Percentiles rank a stretch among this genome's conserved stretches.
Evolutionary conservation across 2,329 filamentous ascomycete species (phyloP).

Genomic region (Xylariaceae sp.): DNA sequence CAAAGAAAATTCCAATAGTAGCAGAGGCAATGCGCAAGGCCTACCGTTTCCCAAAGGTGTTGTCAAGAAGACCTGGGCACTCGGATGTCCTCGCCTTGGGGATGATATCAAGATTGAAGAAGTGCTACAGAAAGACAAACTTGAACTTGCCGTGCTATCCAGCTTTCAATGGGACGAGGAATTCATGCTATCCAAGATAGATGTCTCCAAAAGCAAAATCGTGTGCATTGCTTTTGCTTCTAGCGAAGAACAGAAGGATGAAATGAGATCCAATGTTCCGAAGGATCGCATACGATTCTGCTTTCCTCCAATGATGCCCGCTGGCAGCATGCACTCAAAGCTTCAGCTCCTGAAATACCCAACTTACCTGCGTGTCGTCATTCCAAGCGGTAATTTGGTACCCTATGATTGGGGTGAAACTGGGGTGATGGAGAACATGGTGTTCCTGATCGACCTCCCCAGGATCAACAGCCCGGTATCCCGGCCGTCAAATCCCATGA

Average conservation of each 20-base stretch:
- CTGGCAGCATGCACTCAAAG: slow-evolving; percentile 88
- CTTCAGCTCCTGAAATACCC: slow-evolving; percentile 82
- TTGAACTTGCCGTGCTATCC: slow-evolving; percentile 77
- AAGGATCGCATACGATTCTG: slow-evolving; percentile 47
- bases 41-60: slow-evolving; percentile 52
- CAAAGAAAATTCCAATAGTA: background rate
- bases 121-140: slow-evolving; percentile 66
- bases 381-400: slow-evolving; percentile 84
- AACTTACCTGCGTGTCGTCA: slow-evolving; percentile 68
- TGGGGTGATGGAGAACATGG: slow-evolving; percentile 80
- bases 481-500: slow-evolving; percentile 27
- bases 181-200: slow-evolving; percentile 72
- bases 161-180: slow-evolving; percentile 82
- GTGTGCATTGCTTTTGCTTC: slow-evolving; percentile 54
- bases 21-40: background rate
- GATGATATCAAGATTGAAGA: slow-evolving; percentile 79
- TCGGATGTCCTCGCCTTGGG: slow-evolving; percentile 51
- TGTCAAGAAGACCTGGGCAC: slow-evolving; percentile 78
- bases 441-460: slow-evolving; percentile 92
- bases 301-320: slow-evolving; percentile 75
- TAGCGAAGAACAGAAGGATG: slow-evolving; percentile 46
- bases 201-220: slow-evolving; percentile 57
- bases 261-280: slow-evolving; percentile 42
- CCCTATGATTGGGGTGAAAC: slow-evolving; percentile 86
- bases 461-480: slow-evolving; percentile 37